Evolutionary conservation across 2,329 filamentous ascomycete species (phyloP).

Genomic region (Biscogniauxia mediterranea): DNA sequence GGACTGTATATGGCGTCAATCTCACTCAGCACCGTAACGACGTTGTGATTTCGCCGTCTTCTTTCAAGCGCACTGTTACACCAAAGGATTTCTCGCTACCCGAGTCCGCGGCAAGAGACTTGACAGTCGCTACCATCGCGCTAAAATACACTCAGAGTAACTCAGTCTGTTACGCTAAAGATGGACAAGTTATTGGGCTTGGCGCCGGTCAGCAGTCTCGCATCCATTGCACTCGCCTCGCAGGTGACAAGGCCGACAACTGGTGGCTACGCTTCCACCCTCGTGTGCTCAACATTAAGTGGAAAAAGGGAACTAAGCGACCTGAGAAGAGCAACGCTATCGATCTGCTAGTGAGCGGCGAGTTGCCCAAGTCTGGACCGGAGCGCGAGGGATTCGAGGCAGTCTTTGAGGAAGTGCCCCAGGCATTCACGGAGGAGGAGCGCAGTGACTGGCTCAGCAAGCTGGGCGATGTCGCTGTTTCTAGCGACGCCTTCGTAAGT

Average conservation of each 20-base stretch:
- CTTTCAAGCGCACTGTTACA: conserved; percentile 82
- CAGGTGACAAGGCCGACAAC: conserved; percentile 97
- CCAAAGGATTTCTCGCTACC: conserved; percentile 79
- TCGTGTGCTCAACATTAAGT: conserved; percentile 82
- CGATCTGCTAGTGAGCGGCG: conserved; percentile 87
- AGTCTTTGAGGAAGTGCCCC: conserved; percentile 85
- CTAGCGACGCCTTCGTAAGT: conserved; percentile 92
- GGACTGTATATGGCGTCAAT: conserved; percentile 87
- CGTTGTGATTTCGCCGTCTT: conserved; percentile 77
- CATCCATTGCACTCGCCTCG: conserved; percentile 96
- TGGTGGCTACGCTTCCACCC: conserved; percentile 99
- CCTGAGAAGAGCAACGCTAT: conserved; percentile 98
- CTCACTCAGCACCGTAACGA: conserved; percentile 93
- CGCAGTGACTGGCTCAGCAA: conserved; percentile 81
- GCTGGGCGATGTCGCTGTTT: conserved; percentile 78
- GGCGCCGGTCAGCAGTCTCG: conserved; percentile 96
- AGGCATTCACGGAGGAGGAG: conserved; percentile 80
- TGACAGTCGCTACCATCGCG: conserved; percentile 93
- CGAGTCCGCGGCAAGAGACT: conserved; percentile 79
- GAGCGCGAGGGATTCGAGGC: conserved; percentile 86
- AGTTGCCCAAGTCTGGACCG: conserved; percentile 77
- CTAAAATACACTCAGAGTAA: conserved; percentile 99
- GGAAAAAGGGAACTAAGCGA: conserved; percentile 96
- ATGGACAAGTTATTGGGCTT: conserved; percentile 90
- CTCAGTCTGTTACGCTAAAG: conserved; percentile 94